Percentiles rank a stretch among this genome's conserved stretches.
Evolutionary conservation across 2,329 filamentous ascomycete species (phyloP).

Genomic region (Penicillium nordicum): DNA sequence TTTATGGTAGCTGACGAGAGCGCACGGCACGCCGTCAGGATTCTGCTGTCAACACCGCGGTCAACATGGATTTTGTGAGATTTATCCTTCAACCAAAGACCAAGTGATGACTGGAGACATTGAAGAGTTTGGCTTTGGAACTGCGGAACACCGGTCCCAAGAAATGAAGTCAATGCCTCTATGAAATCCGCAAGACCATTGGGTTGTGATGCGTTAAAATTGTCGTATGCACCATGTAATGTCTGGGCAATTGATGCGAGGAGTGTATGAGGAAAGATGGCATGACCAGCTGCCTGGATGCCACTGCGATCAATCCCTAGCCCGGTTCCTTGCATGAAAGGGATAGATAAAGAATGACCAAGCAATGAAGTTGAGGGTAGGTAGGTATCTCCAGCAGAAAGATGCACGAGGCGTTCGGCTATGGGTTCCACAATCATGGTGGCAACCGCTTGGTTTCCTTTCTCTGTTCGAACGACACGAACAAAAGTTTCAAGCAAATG

Average conservation of each 20-base stretch:
- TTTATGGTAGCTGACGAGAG: conserved; percentile 33
- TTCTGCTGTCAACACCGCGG: conserved; percentile 28
- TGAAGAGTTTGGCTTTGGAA: conserved; percentile 57
- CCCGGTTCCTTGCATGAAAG: conserved; percentile 21
- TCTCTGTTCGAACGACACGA: conserved; percentile 57
- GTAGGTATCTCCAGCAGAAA: conserved; percentile 26
- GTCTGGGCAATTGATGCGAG: conserved; percentile 58
- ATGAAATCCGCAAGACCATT: conserved; percentile 50
- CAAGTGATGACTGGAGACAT: conserved; percentile 52
- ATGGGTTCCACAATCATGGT: conserved; percentile 69
- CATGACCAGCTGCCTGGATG: background rate
- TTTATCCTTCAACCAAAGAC: conserved; percentile 36
- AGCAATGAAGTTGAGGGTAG: conserved; percentile 37
- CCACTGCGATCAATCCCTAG: conserved; percentile 5
- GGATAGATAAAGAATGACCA: conserved; percentile 35
- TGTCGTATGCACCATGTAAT: conserved; percentile 55
- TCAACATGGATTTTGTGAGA: conserved; percentile 26
- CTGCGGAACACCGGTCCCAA: conserved; percentile 49
- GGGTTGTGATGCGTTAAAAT: conserved; percentile 40
- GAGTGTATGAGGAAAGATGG: conserved; percentile 50
- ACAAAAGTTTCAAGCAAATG: conserved; percentile 57
- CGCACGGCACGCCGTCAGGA: conserved; percentile 34
- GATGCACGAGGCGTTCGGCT: conserved; percentile 51
- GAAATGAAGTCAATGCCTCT: conserved; percentile 52
- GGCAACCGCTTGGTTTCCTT: conserved; percentile 64